Evolutionary conservation across 306 rosid genomes (phyloP).

Genomic region (Astragalus glycyphyllos): DNA sequence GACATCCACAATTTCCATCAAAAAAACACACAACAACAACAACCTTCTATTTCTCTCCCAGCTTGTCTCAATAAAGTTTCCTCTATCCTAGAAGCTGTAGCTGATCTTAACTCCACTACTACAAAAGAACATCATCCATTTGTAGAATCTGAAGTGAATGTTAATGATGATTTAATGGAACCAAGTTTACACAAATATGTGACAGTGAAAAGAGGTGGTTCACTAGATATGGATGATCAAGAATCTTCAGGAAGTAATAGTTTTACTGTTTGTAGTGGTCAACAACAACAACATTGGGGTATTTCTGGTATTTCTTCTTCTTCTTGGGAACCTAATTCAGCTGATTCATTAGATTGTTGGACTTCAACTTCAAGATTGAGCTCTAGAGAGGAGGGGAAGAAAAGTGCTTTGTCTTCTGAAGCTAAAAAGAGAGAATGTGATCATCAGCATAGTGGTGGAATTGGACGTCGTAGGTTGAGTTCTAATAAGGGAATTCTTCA

Average conservation of each 20-base stretch:
- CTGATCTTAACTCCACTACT: conserved; percentile 85
- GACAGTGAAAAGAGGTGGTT: conserved; percentile 81
- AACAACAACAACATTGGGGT: conserved; percentile 58
- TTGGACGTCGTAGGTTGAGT: conserved; percentile 77
- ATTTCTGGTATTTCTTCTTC: conserved; percentile 54
- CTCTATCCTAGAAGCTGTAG: conserved; percentile 95
- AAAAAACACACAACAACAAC: conserved; percentile 50
- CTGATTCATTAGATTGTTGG: conserved; percentile 76
- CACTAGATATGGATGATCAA: conserved; percentile 77
- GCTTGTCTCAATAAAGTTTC: conserved; percentile 89
- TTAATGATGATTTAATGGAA: conserved; percentile 75
- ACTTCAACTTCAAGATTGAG: conserved; percentile 66
- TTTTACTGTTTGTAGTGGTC: conserved; percentile 63
- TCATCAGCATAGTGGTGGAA: conserved; percentile 65
- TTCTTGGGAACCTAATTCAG: conserved; percentile 89
- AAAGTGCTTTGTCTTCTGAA: conserved; percentile 42
- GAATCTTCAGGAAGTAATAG: conserved; percentile 95
- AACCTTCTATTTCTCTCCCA: conserved; percentile 70
- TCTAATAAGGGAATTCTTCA: conserved; percentile 50
- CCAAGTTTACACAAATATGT: conserved; percentile 97
- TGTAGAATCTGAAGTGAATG: conserved; percentile 77
- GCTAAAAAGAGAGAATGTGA: conserved; percentile 60
- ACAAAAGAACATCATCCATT: conserved; percentile 61
- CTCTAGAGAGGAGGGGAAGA: conserved; percentile 50
- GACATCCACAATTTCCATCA: conserved; percentile 95